Evolutionary conservation across 192 early-diverging fungal species (phyloP).

Genomic region (Pecoramyces ruminantium): DNA sequence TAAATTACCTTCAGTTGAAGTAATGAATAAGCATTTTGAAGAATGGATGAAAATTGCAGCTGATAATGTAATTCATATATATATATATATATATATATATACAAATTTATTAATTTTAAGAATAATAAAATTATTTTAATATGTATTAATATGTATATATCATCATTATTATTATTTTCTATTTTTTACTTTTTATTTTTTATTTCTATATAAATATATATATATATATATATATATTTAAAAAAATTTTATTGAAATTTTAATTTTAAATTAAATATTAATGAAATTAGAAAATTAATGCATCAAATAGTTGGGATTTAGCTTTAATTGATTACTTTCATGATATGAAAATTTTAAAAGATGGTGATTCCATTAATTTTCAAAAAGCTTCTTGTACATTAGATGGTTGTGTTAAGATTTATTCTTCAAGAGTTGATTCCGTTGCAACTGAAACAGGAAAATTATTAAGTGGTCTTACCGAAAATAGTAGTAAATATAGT

Average conservation of each 20-base stretch:
- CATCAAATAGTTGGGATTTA: constrained; percentile 86
- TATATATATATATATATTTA: too few relatives aligned
- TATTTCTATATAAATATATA: too few relatives aligned
- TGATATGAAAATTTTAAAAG: constrained; percentile 79
- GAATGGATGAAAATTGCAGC: constrained; percentile 97
- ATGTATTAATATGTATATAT: too few relatives aligned
- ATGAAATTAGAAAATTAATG: constrained; percentile 96
- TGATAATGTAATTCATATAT: constrained; percentile 48
- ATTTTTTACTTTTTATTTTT: too few relatives aligned
- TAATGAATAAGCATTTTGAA: constrained; percentile 52
- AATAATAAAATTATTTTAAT: too few relatives aligned
- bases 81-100: neutral
- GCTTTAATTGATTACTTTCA: constrained; percentile 96
- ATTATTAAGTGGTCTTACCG: constrained; percentile 70
- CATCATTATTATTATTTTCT: too few relatives aligned
- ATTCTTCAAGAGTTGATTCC: constrained; percentile 90
- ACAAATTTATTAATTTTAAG: too few relatives aligned
- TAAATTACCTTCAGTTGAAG: constrained; percentile 9
- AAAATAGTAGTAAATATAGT: constrained; percentile 16
- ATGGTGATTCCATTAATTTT: constrained; percentile 97
- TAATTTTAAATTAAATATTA: too few relatives aligned
- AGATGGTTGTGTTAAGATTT: constrained; percentile 94
- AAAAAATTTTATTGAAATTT: too few relatives aligned
- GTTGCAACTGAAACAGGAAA: constrained; percentile 82
- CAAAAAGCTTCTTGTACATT: constrained; percentile 93